Base-by-base conservation (phyloP, 2,329 filamentous ascomycete genomes). In the Venturia pyrina region DNA sequence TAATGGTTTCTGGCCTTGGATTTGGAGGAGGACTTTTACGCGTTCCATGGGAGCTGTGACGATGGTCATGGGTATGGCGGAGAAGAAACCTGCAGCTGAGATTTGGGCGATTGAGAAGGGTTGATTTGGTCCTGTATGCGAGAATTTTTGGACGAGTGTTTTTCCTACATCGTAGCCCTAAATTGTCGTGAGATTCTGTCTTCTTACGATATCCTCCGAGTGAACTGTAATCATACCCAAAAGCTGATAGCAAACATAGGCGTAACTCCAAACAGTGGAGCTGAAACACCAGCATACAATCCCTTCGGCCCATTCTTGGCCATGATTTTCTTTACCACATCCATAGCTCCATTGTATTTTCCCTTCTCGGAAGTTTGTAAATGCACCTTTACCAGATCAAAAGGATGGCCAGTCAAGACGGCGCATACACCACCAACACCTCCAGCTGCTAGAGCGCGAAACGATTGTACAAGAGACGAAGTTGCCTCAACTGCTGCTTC, bases 11-110 rank as follows among this genome's bases (percentile, higher is more conserved):
- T 97, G 92, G 73, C 92, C 93, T 79, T 98, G 95, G 70, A 98
- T 96, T 78, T 99, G 95, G 1, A 99, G 88, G 69, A 99, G 92
- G 66, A 99, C 93, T 80, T 99, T 99, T 72, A 99, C 92, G 73
- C 95, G 93, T 83, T 99, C 95, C 76, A 99, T 98, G 68, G 95
- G 95, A 5, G 95, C 95, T n/a, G 95, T 98, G 80, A 99, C 97
- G 78, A 91, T 79, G 4, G 95, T 99, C 91, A 96, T 96, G 73
- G 95, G 95, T 67, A 99, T 89, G 68, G 95, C 95, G 74, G 91
- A 96, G 85, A 99, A 78, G 72, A 97, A 97, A 69, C 95, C 95
- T 17, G 95, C 95, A 44, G 91, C 85, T 43, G 91, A 95, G 78
- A 96, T 87, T 78, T 99, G 95, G 56, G 82, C 89, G 73, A 97